Percentiles rank a stretch among this genome's conserved stretches.
Evolutionary conservation across 2,329 filamentous ascomycete genomes (phyloP).

Genomic region (Cladosporium oxysporum): DNA sequence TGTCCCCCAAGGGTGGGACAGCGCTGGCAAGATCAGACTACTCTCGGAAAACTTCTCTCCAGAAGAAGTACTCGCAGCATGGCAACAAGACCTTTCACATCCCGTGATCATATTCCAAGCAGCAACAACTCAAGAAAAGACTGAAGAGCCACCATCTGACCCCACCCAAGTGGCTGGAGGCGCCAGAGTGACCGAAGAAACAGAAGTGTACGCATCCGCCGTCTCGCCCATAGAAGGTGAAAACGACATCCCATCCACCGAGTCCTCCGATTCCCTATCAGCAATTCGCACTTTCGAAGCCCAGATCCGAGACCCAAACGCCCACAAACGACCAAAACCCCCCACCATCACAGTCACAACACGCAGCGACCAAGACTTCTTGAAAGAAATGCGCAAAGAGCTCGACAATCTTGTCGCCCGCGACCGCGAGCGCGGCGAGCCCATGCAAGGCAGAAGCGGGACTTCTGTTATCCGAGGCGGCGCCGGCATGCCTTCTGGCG

Average conservation of each 20-base stretch:
- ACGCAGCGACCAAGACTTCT: constrained; percentile 38
- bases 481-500: constrained; percentile 38
- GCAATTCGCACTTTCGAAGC: constrained; percentile 35
- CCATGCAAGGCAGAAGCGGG: not conserved
- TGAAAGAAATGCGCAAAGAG: constrained; percentile 53
- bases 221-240: constrained; percentile 26
- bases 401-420: constrained; percentile 72
- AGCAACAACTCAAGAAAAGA: constrained; percentile 56
- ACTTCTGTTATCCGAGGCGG: not conserved
- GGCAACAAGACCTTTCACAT: constrained; percentile 50
- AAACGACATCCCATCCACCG: constrained; percentile 23
- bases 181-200: constrained; percentile 25
- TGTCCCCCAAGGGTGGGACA: constrained; percentile 96
- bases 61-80: constrained; percentile 79
- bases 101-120: constrained; percentile 48
- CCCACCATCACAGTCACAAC: constrained; percentile 38
- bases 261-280: constrained; percentile 27
- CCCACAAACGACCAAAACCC: constrained; percentile 30
- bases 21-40: constrained; percentile 94
- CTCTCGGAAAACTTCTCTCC: constrained; percentile 90
- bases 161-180: constrained; percentile 29
- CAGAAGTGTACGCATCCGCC: constrained; percentile 32
- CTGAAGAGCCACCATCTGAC: constrained; percentile 47
- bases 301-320: constrained; percentile 36
- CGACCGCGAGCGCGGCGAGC: constrained; percentile 53